Conservation (phyloP, 1,139 yeast genomes). For the Kodamaea sp. region DNA sequence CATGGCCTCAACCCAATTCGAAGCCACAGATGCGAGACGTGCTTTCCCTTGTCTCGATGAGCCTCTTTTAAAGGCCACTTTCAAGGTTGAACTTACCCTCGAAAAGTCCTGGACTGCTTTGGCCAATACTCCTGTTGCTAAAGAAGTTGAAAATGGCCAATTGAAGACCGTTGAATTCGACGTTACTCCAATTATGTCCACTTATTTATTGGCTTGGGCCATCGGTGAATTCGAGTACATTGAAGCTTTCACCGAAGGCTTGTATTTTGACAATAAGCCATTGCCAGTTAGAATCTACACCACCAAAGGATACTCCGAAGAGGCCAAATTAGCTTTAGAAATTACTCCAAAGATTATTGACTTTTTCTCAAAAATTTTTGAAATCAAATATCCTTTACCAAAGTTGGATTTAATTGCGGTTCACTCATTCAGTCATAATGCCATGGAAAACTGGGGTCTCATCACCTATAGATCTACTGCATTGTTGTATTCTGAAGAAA, state of each 20-base stretch:
- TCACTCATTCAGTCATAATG: constrained; percentile 73
- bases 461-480: constrained; percentile 81
- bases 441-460: constrained; percentile 91
- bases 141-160: constrained; percentile 6
- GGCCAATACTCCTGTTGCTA: constrained; percentile 16
- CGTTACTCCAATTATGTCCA: constrained; percentile 68
- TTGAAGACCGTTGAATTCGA: constrained; percentile 37
- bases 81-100: constrained; percentile 23
- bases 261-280: constrained; percentile 40
- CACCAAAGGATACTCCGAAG: constrained; percentile 61
- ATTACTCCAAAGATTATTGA: constrained; percentile 65
- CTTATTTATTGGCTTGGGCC: constrained; percentile 75
- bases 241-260: constrained; percentile 41
- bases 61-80: constrained; percentile 78
- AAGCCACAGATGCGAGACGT: constrained; percentile 84
- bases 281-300: constrained; percentile 73
- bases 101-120: constrained; percentile 15
- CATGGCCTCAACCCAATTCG: constrained; percentile 84
- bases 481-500: constrained; percentile 60
- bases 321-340: constrained; percentile 62
- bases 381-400: constrained; percentile 66
- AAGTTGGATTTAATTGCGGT: constrained; percentile 75
- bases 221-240: constrained; percentile 72
- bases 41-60: constrained; percentile 93
- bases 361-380: constrained; percentile 62